Evolutionary conservation across 768 basidiomycete species (phyloP).

Genomic region (Lyophyllum shimeji): DNA sequence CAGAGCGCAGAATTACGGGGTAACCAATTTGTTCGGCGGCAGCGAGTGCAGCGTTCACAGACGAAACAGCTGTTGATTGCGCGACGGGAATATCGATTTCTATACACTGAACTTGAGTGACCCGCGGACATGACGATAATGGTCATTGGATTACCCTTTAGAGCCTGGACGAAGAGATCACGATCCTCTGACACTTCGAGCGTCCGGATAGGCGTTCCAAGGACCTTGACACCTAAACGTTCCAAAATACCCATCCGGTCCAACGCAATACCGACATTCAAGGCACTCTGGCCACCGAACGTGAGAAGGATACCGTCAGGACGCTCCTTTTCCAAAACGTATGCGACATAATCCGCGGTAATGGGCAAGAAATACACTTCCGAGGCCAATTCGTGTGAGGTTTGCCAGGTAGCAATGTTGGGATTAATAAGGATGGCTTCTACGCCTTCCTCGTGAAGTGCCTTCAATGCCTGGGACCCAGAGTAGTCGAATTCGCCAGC

Average conservation of each 20-base stretch:
- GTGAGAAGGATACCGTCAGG: slow-evolving; percentile 97
- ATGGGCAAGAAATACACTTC: slow-evolving; percentile 98
- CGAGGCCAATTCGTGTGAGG: slow-evolving; percentile 93
- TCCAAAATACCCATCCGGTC: slow-evolving; percentile 97
- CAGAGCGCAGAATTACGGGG: slow-evolving; percentile 94
- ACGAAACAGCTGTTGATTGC: slow-evolving; percentile 95
- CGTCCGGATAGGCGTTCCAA: slow-evolving; percentile 94
- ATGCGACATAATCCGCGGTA: slow-evolving; percentile 96
- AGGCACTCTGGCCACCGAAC: slow-evolving; percentile 96
- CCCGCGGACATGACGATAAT: slow-evolving; percentile 1
- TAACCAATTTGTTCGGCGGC: slow-evolving; percentile 94
- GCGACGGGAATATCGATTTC: slow-evolving; percentile 98
- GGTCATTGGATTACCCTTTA: slow-evolving; percentile 68
- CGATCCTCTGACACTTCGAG: slow-evolving; percentile 97
- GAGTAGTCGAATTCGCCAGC: slow-evolving; percentile 99
- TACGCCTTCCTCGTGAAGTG: slow-evolving; percentile 93
- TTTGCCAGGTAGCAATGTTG: slow-evolving; percentile 99
- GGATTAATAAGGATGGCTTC: slow-evolving; percentile 96
- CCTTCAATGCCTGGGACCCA: slow-evolving; percentile 98
- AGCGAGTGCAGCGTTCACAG: slow-evolving; percentile 86
- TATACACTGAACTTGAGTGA: slow-evolving; percentile 29
- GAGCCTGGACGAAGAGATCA: slow-evolving; percentile 91
- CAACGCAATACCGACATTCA: slow-evolving; percentile 96
- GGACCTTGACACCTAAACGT: slow-evolving; percentile 86
- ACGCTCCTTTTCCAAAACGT: slow-evolving; percentile 96